Conservation (phyloP, 495 filamentous ascomycete genomes). For the Schizothecium vesticola region DNA sequence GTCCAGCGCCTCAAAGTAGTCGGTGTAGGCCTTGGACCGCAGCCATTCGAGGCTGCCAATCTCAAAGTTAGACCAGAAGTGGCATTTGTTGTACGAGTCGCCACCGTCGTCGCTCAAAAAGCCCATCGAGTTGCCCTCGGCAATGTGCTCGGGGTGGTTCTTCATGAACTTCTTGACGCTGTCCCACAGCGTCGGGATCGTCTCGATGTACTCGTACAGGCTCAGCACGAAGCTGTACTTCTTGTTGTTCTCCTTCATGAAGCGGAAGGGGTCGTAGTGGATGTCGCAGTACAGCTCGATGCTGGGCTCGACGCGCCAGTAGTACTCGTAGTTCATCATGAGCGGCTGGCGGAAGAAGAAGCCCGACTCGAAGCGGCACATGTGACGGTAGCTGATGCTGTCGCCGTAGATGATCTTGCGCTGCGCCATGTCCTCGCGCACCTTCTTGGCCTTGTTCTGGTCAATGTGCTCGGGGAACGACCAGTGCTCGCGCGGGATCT, state of each 20-base stretch:
- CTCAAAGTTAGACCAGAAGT: constrained; percentile 97
- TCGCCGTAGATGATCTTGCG: constrained; percentile 93
- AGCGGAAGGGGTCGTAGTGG: constrained; percentile 76
- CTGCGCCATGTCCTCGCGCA: constrained; percentile 77
- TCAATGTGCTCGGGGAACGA: constrained; percentile 85
- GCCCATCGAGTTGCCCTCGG: constrained; percentile 75
- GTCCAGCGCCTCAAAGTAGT: constrained; percentile 77
- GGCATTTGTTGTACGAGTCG: constrained; percentile 89
- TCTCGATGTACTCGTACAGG: constrained; percentile 92
- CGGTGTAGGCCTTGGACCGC: constrained; percentile 68
- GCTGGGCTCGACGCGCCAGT: constrained; percentile 89
- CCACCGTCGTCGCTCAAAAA: constrained; percentile 91
- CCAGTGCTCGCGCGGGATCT: constrained; percentile 82
- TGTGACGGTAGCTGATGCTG: constrained; percentile 84
- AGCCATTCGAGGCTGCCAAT: constrained; percentile 81
- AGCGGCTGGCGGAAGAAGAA: constrained; percentile 86
- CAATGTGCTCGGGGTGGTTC: constrained; percentile 81
- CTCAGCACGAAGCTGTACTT: constrained; percentile 88
- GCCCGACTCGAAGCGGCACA: constrained; percentile 90
- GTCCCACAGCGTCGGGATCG: constrained; percentile 93
- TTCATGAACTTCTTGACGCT: constrained; percentile 87
- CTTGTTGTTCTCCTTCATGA: constrained; percentile 82
- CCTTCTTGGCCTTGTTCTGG: constrained; percentile 73
- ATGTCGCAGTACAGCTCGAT: constrained; percentile 85
- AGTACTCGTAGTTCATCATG: constrained; percentile 83